These are phyloP conservation scores for Fusarium udum DNA, from an alignment of 2,329 filamentous ascomycete species.

Conservation along the genomic window DNA sequence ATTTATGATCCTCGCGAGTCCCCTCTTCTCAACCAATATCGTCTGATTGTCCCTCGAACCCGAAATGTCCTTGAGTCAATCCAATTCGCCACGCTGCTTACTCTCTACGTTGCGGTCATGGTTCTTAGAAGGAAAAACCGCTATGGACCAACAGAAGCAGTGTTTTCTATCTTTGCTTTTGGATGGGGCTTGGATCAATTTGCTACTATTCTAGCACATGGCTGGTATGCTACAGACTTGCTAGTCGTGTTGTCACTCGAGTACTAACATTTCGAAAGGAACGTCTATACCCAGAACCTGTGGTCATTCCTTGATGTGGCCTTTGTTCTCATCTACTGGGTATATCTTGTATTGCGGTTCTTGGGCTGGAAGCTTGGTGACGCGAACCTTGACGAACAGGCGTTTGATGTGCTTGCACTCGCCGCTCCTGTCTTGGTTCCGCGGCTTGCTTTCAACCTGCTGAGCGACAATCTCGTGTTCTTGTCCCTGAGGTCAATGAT, in stretches of 20 bases:
- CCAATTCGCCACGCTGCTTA: constrained; percentile 76
- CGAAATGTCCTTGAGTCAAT: constrained; percentile 78
- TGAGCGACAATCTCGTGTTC: constrained; percentile 87
- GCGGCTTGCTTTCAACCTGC: constrained; percentile 81
- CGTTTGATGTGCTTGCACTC: constrained; percentile 81
- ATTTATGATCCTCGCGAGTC: constrained; percentile 81
- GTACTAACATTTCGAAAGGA: constrained; percentile 56
- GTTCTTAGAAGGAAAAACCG: constrained; percentile 66
- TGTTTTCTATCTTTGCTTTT: constrained; percentile 77
- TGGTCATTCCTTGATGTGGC: constrained; percentile 89
- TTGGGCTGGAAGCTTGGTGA: constrained; percentile 65
- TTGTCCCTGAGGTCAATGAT: constrained; percentile 85
- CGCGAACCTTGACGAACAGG: constrained; percentile 66
- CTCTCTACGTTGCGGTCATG: constrained; percentile 79
- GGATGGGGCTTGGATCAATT: constrained; percentile 85
- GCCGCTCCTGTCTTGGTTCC: constrained; percentile 82
- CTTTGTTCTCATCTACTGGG: constrained; percentile 76
- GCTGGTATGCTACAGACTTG: constrained; percentile 55
- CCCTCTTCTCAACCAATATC: constrained; percentile 84
- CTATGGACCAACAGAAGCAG: constrained; percentile 67
- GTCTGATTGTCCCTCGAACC: constrained; percentile 82
- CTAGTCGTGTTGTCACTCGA: neutral
- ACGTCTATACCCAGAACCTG: constrained; percentile 86
- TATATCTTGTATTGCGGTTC: constrained; percentile 75
- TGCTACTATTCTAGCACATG: constrained; percentile 79